A percentile compares a stretch with the other conserved stretches of the same genome.
phyloP scores from a whole-genome alignment of 1,284 basidiomycete species.

The Ustilago esculenta region DNA sequence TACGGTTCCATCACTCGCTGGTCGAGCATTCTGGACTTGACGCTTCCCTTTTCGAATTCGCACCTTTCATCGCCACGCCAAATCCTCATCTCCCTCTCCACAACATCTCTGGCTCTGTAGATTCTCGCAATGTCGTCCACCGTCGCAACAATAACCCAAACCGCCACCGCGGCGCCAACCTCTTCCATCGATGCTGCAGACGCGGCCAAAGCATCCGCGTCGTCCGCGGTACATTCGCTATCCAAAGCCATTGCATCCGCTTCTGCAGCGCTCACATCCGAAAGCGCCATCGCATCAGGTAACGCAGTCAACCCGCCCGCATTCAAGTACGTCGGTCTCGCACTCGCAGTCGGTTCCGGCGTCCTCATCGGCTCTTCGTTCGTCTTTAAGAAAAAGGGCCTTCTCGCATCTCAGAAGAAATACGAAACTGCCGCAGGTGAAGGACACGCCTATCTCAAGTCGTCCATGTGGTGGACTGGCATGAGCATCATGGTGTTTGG shows the following conservation, averaged over 20 bases:
- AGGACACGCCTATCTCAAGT: conserved; percentile 85
- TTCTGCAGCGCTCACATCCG: conserved; percentile 53
- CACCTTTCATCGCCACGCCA: neutral
- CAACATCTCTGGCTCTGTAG: conserved; percentile 5
- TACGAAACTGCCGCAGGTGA: conserved; percentile 79
- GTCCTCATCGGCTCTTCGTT: conserved; percentile 91
- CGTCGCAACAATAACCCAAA: conserved; percentile 24
- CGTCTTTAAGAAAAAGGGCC: conserved; percentile 84
- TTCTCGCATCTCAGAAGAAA: conserved; percentile 67
- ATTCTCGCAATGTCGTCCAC: conserved; percentile 28
- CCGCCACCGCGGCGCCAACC: conserved; percentile 17
- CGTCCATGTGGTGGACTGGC: conserved; percentile 64
- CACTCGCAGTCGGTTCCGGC: conserved; percentile 84
- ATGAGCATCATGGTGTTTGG: conserved; percentile 64
- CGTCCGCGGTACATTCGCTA: conserved; percentile 46
- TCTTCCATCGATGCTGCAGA: conserved; percentile 25
- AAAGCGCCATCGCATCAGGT: conserved; percentile 47
- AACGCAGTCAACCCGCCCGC: conserved; percentile 52
- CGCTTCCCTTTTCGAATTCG: neutral
- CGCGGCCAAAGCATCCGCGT: conserved; percentile 47
- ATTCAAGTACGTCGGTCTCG: conserved; percentile 73
- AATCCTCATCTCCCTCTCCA: too few species aligned
- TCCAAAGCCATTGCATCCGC: conserved; percentile 56
- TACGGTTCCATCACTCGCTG: conserved; percentile 9
- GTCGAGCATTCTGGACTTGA: conserved; percentile 1